Conservation (phyloP, 768 basidiomycete species). For the Cystofilobasidium capitatum region DNA sequence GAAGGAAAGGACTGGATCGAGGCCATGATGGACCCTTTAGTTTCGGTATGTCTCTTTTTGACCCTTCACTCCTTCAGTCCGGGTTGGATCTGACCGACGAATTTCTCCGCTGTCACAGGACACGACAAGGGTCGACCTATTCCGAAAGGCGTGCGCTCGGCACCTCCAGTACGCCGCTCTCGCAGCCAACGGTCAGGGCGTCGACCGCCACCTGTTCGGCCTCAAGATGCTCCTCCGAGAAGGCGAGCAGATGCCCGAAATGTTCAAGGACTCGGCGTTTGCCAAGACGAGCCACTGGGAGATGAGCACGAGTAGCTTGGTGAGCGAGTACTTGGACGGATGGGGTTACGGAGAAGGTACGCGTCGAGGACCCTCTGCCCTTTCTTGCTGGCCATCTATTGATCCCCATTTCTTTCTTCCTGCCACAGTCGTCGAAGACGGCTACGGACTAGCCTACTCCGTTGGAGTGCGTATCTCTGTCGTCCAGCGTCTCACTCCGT, state of each 20-base stretch:
- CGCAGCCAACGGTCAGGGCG: constrained; percentile 89
- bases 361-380: constrained; percentile 29
- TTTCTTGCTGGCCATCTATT: neutral
- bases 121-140: constrained; percentile 52
- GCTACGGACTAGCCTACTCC: constrained; percentile 82
- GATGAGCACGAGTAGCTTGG: constrained; percentile 79
- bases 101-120: constrained; percentile 42
- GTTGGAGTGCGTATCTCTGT: constrained; percentile 68
- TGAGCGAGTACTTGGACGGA: constrained; percentile 69
- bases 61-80: neutral
- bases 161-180: constrained; percentile 80
- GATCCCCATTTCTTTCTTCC: constrained; percentile 8
- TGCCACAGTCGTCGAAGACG: constrained; percentile 71
- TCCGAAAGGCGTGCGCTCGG: constrained; percentile 64
- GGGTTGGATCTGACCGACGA: neutral
- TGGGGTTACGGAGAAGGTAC: constrained; percentile 96
- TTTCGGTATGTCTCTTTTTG: constrained; percentile 3
- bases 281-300: constrained; percentile 76
- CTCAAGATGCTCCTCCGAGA: constrained; percentile 68
- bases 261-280: constrained; percentile 68
- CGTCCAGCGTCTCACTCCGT: constrained; percentile 74
- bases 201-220: constrained; percentile 91
- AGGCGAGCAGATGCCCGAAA: constrained; percentile 60
- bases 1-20: constrained; percentile 79
- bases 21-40: constrained; percentile 59